Evolutionary conservation across 805 yeast species (phyloP).

Genomic region (Hanseniaspora jakobsenii): DNA sequence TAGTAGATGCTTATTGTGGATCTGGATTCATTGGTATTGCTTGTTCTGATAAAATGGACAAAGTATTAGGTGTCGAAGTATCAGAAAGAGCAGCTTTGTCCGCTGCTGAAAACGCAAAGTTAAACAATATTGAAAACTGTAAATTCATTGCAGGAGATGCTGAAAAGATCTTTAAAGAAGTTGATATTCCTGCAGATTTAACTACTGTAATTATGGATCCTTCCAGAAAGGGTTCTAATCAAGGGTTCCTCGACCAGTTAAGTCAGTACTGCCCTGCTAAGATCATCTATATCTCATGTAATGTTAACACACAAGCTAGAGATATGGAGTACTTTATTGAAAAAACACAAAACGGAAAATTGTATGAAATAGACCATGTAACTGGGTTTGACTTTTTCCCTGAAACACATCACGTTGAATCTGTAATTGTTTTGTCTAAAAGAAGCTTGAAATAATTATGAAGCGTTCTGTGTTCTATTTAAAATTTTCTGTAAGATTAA

Average conservation of each 20-base stretch:
- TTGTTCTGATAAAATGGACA: slow-evolving; percentile 66
- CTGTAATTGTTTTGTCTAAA: slow-evolving; percentile 59
- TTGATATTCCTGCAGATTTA: slow-evolving; percentile 58
- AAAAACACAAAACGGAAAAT: slow-evolving; percentile 46
- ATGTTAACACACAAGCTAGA: slow-evolving; percentile 94
- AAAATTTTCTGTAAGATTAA: too few relatives aligned
- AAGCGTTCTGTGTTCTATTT: too few relatives aligned
- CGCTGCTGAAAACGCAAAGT: slow-evolving; percentile 68
- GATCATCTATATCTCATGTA: slow-evolving; percentile 91
- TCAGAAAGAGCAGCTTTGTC: slow-evolving; percentile 81
- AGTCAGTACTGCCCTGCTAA: slow-evolving; percentile 72
- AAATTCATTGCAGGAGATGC: slow-evolving; percentile 85
- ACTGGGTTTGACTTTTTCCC: slow-evolving; percentile 96
- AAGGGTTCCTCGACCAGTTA: slow-evolving; percentile 71
- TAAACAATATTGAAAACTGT: slow-evolving; percentile 67
- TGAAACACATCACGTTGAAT: slow-evolving; percentile 84
- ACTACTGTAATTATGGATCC: slow-evolving; percentile 93
- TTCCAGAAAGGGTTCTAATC: slow-evolving; percentile 94
- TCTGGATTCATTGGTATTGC: slow-evolving; percentile 87
- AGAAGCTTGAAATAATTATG: not conserved
- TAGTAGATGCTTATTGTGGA: slow-evolving; percentile 94
- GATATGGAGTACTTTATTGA: slow-evolving; percentile 75
- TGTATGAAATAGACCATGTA: slow-evolving; percentile 65
- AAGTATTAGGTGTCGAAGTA: slow-evolving; percentile 87
- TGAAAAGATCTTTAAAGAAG: slow-evolving; percentile 69